Percentiles rank a stretch among this genome's conserved stretches.
Evolutionary conservation across 306 rosid species (phyloP).

Genomic region (Begonia masoniana): DNA sequence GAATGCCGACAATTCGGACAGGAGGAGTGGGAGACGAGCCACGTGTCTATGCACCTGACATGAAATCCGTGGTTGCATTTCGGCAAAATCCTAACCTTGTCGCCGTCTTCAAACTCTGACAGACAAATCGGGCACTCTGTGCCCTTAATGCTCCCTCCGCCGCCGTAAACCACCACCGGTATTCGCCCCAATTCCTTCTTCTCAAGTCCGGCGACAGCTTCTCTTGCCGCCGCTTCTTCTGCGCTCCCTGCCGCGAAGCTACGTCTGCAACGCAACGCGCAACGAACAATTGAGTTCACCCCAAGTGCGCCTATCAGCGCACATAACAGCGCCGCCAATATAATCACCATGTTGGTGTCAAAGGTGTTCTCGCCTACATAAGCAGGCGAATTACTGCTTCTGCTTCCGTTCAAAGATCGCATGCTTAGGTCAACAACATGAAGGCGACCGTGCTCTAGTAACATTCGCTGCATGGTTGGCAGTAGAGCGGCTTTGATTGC

Average conservation of each 20-base stretch:
- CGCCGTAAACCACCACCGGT: too few species aligned
- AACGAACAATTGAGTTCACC: slow-evolving; percentile 56
- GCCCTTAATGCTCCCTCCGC: background rate
- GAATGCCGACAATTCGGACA: slow-evolving; percentile 12
- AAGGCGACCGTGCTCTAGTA: too few species aligned
- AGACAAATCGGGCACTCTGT: slow-evolving; percentile 12
- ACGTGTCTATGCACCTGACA: slow-evolving; percentile 9
- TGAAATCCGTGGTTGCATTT: slow-evolving; percentile 10
- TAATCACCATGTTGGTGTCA: slow-evolving; percentile 71
- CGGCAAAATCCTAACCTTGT: slow-evolving; percentile 6
- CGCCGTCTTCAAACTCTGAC: slow-evolving; percentile 5
- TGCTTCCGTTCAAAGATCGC: background rate
- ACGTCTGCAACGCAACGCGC: slow-evolving; percentile 57
- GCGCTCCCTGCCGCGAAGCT: slow-evolving; percentile 13
- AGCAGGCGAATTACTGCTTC: too few species aligned
- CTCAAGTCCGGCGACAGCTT: too few species aligned
- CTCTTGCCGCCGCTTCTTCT: too few species aligned
- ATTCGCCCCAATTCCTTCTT: too few species aligned
- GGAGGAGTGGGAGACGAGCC: slow-evolving; percentile 8
- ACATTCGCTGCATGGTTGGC: too few species aligned
- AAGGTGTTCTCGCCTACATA: too few species aligned
- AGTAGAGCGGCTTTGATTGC: too few species aligned
- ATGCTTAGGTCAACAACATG: too few species aligned
- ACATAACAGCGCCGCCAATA: slow-evolving; percentile 73
- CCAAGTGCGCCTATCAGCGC: slow-evolving; percentile 73